phyloP scores from a whole-genome alignment of 1,284 basidiomycete genomes.

The Sparassis latifolia region DNA sequence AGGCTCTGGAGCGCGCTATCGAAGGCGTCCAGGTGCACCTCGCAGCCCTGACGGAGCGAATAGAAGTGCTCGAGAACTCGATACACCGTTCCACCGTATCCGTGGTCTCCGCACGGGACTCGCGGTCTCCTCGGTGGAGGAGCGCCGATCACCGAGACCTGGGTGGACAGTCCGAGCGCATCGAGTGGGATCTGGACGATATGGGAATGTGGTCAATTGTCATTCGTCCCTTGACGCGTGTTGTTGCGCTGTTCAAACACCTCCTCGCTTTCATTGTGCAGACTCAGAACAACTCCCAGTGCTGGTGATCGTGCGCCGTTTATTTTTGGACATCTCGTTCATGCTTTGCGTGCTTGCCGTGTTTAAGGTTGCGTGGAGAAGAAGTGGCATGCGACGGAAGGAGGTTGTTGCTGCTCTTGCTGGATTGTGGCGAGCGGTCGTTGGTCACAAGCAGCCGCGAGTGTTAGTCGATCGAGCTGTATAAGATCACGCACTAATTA shows the following conservation, averaged over 20 bases:
- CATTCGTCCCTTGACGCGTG: conserved; percentile 52
- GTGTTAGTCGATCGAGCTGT: conserved; percentile 42
- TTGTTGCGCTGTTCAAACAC: conserved; percentile 39
- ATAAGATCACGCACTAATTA: conserved; percentile 4
- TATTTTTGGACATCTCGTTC: conserved; percentile 72
- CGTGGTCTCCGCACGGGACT: conserved; percentile 14
- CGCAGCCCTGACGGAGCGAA: conserved; percentile 83
- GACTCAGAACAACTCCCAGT: conserved; percentile 56
- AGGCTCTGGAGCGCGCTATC: conserved; percentile 60
- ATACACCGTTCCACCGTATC: conserved; percentile 31
- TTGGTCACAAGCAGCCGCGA: conserved; percentile 46
- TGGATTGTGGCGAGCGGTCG: conserved; percentile 63
- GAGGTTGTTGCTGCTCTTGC: conserved; percentile 60
- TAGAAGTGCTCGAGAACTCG: conserved; percentile 65
- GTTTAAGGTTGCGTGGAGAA: conserved; percentile 55
- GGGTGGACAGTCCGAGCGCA: conserved; percentile 28
- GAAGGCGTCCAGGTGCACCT: conserved; percentile 86
- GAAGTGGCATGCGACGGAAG: conserved; percentile 56
- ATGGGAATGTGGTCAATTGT: conserved; percentile 76
- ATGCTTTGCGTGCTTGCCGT: conserved; percentile 50
- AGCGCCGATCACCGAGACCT: conserved; percentile 15
- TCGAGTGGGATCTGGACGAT: conserved; percentile 62
- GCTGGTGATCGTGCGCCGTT: conserved; percentile 56
- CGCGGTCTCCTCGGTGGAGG: conserved; percentile 11
- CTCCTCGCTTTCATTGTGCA: conserved; percentile 49